Evolutionary conservation across 2,329 filamentous ascomycete genomes (phyloP).

Genomic region (Bipolaris sorokiniana): DNA sequence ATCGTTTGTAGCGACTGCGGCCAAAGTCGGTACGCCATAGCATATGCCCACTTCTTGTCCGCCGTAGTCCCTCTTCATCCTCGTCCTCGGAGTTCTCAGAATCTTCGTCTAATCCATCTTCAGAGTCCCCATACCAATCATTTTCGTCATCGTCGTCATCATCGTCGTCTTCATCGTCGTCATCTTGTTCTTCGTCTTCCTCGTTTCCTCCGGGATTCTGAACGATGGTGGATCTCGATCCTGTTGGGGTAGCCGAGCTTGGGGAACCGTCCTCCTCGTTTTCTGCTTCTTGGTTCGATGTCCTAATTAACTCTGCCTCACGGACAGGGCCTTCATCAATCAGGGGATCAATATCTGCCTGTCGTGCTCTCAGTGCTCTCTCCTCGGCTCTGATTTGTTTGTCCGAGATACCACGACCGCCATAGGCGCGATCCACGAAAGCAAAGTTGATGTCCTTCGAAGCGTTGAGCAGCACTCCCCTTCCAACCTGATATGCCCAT

Average conservation of each 20-base stretch:
- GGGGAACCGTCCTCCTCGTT: slow-evolving; percentile 14
- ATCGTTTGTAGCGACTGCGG: slow-evolving; percentile 52
- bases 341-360: slow-evolving; percentile 57
- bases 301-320: slow-evolving; percentile 32
- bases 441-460: slow-evolving; percentile 62
- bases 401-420: slow-evolving; percentile 60
- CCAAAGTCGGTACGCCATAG: slow-evolving; percentile 59
- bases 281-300: slow-evolving; percentile 20
- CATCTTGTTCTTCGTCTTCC: slow-evolving; percentile 43
- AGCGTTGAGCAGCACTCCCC: slow-evolving; percentile 65
- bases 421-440: slow-evolving; percentile 66
- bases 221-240: not conserved
- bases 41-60: slow-evolving; percentile 48
- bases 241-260: slow-evolving; percentile 9
- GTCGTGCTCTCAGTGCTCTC: slow-evolving; percentile 43
- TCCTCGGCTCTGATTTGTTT: slow-evolving; percentile 52
- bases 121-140: slow-evolving; percentile 35
- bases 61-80: slow-evolving; percentile 41
- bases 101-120: slow-evolving; percentile 42
- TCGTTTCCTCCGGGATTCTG: slow-evolving; percentile 12
- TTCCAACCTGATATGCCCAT: slow-evolving; percentile 66
- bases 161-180: slow-evolving; percentile 24
- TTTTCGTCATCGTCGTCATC: slow-evolving; percentile 31
- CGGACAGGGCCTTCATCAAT: slow-evolving; percentile 54
- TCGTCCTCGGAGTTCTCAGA: slow-evolving; percentile 39